These are phyloP conservation scores for Cryptosporidium felis DNA, from an alignment of 169 alveolate genomes.

Conservation along the genomic window DNA sequence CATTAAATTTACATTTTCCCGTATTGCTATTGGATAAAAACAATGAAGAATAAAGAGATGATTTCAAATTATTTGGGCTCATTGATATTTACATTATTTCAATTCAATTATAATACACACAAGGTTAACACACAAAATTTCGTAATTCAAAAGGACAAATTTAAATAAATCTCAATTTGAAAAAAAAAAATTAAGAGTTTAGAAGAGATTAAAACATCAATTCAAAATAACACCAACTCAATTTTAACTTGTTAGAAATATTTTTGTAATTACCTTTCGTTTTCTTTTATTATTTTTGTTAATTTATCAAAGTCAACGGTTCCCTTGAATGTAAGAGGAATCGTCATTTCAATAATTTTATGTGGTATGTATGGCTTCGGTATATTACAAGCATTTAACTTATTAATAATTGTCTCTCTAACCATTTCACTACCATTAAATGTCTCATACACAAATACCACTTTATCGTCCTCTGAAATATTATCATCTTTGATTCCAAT, in stretches of 20 bases:
- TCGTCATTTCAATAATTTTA: slow-evolving; percentile 4
- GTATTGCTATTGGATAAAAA: background rate
- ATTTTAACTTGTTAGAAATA: no score
- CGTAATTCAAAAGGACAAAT: no score
- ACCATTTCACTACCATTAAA: background rate
- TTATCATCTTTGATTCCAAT: slow-evolving; percentile 12
- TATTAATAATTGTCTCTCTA: background rate
- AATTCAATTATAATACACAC: no score
- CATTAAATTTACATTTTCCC: no score
- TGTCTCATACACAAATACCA: slow-evolving; percentile 42
- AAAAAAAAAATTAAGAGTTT: no score
- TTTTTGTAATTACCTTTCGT: no score
- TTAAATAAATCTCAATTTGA: no score
- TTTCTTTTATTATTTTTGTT: background rate
- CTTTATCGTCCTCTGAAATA: slow-evolving; percentile 53
- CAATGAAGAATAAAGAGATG: slow-evolving; percentile 23
- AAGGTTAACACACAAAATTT: no score
- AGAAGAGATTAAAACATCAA: no score
- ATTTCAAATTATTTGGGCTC: background rate
- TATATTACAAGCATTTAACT: background rate
- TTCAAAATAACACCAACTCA: no score
- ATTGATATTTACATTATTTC: no score
- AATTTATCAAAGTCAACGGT: background rate
- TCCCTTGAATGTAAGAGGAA: slow-evolving; percentile 43
- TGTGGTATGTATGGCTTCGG: slow-evolving; percentile 34